Conservation (phyloP, 1,284 basidiomycete species). For the Fomitopsis palustris region DNA sequence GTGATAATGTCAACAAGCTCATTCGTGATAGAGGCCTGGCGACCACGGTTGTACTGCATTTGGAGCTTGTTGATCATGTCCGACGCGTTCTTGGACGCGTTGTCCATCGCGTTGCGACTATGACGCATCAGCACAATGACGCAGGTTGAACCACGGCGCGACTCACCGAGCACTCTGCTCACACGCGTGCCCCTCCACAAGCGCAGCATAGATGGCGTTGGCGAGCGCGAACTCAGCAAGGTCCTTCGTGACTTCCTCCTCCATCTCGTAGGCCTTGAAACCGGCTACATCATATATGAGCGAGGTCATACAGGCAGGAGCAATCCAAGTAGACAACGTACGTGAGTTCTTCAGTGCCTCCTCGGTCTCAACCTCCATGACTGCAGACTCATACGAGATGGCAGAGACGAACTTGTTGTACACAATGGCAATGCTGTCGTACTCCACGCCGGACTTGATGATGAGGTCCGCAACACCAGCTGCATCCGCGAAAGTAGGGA, state of each 20-base stretch:
- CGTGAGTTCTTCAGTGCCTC: constrained; percentile 75
- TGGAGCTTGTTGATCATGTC: constrained; percentile 88
- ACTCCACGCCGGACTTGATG: constrained; percentile 79
- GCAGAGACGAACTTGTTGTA: constrained; percentile 97
- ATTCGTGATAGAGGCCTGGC: constrained; percentile 97
- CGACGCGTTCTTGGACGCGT: constrained; percentile 96
- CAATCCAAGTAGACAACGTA: constrained; percentile 24
- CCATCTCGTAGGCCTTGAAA: constrained; percentile 93
- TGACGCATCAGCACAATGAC: background rate
- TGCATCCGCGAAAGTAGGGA: constrained; percentile 97
- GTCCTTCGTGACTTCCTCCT: constrained; percentile 93
- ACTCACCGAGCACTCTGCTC: constrained; percentile 84
- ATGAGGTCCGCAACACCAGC: constrained; percentile 93
- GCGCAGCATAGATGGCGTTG: constrained; percentile 93
- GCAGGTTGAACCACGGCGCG: background rate
- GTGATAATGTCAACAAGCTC: constrained; percentile 95
- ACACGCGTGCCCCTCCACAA: constrained; percentile 95
- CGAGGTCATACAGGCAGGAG: background rate
- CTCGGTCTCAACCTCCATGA: constrained; percentile 80
- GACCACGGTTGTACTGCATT: constrained; percentile 98
- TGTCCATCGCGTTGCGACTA: constrained; percentile 99
- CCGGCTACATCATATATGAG: constrained; percentile 47
- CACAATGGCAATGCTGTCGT: constrained; percentile 86
- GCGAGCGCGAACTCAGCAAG: constrained; percentile 95
- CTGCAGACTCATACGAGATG: constrained; percentile 84